Evolutionary conservation across 1,284 basidiomycete genomes (phyloP).

Genomic region (Puccinia horiana): DNA sequence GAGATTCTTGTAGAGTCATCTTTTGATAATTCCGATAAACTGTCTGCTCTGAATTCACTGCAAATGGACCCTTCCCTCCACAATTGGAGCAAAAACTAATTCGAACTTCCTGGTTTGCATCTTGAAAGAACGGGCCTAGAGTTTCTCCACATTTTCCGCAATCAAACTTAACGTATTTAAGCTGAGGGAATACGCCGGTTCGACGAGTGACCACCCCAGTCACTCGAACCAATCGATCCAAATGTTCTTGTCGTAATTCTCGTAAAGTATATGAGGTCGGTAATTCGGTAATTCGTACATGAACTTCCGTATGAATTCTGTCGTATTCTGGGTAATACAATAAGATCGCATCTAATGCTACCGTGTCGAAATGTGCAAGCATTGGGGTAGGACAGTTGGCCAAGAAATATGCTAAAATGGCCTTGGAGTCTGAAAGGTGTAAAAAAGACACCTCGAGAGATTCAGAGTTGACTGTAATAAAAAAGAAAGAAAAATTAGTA

Average conservation of each 20-base stretch:
- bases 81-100: constrained; percentile 93
- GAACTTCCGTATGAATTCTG: constrained; percentile 95
- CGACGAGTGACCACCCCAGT: constrained; percentile 95
- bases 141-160: constrained; percentile 88
- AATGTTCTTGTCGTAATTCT: constrained; percentile 84
- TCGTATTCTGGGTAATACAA: constrained; percentile 95
- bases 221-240: constrained; percentile 94
- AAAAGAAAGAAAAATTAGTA: neutral
- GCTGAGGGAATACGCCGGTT: constrained; percentile 94
- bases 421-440: constrained; percentile 84
- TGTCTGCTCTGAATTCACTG: constrained; percentile 97
- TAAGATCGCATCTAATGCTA: constrained; percentile 88
- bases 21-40: constrained; percentile 96
- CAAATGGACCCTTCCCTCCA: constrained; percentile 89
- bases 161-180: constrained; percentile 99
- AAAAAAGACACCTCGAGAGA: constrained; percentile 95
- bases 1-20: constrained; percentile 96
- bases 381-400: constrained; percentile 90
- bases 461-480: constrained; percentile 81
- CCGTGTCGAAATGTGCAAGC: constrained; percentile 91
- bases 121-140: constrained; percentile 96
- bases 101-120: constrained; percentile 88
- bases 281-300: constrained; percentile 92
- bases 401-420: constrained; percentile 94
- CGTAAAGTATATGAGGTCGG: constrained; percentile 85